phyloP scores from a whole-genome alignment of 2,329 filamentous ascomycete species.

The Fusarium goolgardi region DNA sequence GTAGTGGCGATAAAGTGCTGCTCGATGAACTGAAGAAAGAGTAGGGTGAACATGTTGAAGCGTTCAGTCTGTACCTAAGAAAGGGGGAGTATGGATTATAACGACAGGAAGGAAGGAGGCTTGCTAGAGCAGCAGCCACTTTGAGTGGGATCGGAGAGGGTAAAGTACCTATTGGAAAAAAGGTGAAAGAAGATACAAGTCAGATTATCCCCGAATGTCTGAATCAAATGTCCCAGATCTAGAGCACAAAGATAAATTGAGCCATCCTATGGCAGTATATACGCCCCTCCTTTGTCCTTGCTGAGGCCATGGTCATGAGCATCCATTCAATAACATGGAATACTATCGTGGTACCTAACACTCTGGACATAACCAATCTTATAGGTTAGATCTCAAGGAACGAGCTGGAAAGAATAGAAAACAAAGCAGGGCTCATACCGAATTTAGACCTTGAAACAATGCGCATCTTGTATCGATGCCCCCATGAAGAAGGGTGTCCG shows the following conservation, averaged over 20 bases:
- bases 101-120: slow-evolving; percentile 16
- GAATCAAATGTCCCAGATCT: slow-evolving; percentile 46
- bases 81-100: not conserved
- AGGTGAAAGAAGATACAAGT: not conserved
- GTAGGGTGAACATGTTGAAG: slow-evolving; percentile 34
- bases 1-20: slow-evolving; percentile 35
- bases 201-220: slow-evolving; percentile 43
- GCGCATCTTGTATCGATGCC: not conserved
- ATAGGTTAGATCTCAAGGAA: not conserved
- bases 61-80: too few relatives aligned
- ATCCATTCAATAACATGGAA: slow-evolving; percentile 1
- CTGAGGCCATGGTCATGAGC: not conserved
- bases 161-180: slow-evolving; percentile 32
- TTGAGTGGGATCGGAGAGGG: slow-evolving; percentile 28
- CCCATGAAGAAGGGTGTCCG: slow-evolving; percentile 6
- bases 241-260: slow-evolving; percentile 25
- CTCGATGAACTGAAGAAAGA: slow-evolving; percentile 30
- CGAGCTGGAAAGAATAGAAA: not conserved
- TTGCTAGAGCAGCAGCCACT: slow-evolving; percentile 25
- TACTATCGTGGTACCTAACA: not conserved
- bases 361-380: not conserved
- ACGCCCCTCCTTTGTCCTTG: slow-evolving; percentile 12
- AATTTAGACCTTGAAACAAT: slow-evolving; percentile 8
- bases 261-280: not conserved
- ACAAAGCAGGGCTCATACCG: slow-evolving; percentile 17